These are phyloP conservation scores for Trichosporon ovoides DNA, from an alignment of 1,284 basidiomycete species.

Conservation along the genomic window DNA sequence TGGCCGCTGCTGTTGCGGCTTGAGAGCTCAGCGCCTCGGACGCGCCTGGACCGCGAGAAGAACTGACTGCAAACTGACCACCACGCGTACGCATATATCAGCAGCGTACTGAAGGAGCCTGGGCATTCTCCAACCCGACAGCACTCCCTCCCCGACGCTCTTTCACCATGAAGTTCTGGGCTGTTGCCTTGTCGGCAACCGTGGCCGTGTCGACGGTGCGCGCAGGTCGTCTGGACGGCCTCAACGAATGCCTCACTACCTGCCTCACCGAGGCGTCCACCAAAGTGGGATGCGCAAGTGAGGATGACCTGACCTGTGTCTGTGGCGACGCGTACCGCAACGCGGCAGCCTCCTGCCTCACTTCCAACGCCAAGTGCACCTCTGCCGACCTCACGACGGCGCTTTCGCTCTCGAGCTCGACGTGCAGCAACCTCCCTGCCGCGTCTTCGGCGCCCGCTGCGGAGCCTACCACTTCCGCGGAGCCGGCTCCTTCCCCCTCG, in stretches of 20 bases:
- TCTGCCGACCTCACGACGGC: constrained; percentile 6
- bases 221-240: not conserved
- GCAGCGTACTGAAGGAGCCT: not conserved
- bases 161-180: constrained; percentile 4
- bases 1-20: no score
- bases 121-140: not conserved
- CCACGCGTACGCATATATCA: not conserved
- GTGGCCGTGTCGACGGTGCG: not conserved
- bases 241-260: not conserved
- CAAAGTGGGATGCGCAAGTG: constrained; percentile 2
- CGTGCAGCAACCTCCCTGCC: not conserved
- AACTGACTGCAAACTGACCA: not conserved
- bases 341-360: not conserved
- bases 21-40: not conserved
- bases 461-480: not conserved
- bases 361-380: not conserved
- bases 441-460: not conserved
- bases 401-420: constrained; percentile 6
- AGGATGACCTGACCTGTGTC: constrained; percentile 6
- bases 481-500: not conserved
- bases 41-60: not conserved
- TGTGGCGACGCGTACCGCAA: constrained; percentile 5
- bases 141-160: not conserved
- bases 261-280: not conserved
- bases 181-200: not conserved